Base-by-base conservation (phyloP, 1,139 yeast genomes). In the Citeromyces hawaiiensis region DNA sequence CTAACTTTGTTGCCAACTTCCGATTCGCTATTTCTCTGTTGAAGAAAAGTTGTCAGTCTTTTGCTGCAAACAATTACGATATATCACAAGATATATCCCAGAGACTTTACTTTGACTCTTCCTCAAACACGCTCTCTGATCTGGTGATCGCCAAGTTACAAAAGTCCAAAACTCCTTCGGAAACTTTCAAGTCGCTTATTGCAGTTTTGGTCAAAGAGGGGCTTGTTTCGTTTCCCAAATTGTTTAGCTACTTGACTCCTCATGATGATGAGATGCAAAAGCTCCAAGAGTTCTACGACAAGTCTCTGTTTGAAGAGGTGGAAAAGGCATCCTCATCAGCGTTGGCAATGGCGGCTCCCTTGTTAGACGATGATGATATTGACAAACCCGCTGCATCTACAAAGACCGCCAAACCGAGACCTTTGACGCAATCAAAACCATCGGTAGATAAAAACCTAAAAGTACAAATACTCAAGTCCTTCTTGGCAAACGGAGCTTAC, bases 261-360 rank as follows among this genome's bases (percentile, higher is more conserved):
- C n/a, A 19, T 4, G 44, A 61, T 36, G 60, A 59, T 1, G 68
- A 58, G 14, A 59, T 76, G 60, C 51, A 50, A 0, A 48, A 51
- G 9, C 59, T 76, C 34, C 71, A 75, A 38, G 58, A 57, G 2
- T 56, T 58, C 4, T 72, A 74, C 55, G 66, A 72, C 32, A 63
- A 64, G 21, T 65, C 69, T 17, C 54, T 82, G 48, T 77, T 78
- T n/a, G 74, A 74, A 13, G 70, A 76, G 42, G 77, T 82, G 0
- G 66, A 69, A 48, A 64, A 68, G 45, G 82, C 93, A 0, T 72
- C 75, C 19, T 82, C 86, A 0, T 83, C 82, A 45, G 94, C 95
- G 0, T 61, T 88, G 40, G 93, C 96, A 0, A 57, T 86, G 48
- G 95, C 96, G 3, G 93, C 94, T 5, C 94, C 96, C 1, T 62